Conservation (phyloP, 2,329 filamentous ascomycete genomes). For the Chaetomiaceae sp. region DNA sequence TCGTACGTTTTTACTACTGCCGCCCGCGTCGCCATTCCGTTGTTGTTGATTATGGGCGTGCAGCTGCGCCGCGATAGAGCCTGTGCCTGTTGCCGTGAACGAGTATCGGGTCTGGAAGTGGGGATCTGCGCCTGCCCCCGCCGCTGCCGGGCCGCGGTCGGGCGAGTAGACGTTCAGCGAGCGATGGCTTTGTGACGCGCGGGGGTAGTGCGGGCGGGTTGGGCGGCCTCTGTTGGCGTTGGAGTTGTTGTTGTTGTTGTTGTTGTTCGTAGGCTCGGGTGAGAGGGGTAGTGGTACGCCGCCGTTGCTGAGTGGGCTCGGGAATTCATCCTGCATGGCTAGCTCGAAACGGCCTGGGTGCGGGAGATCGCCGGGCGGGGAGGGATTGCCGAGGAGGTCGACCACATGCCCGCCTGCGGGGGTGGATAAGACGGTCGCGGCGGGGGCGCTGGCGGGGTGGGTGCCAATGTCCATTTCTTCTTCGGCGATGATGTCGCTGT, state of each 20-base stretch:
- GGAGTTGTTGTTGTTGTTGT: too few relatives aligned
- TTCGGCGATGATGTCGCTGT: constrained; percentile 38
- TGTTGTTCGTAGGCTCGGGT: too few relatives aligned
- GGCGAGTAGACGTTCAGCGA: constrained; percentile 30
- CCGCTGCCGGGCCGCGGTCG: constrained; percentile 26
- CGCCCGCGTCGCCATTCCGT: too few relatives aligned
- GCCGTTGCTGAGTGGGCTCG: constrained; percentile 24
- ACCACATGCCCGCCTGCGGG: constrained; percentile 30
- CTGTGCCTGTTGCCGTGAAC: constrained; percentile 46
- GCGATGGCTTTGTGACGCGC: constrained; percentile 21
- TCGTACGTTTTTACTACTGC: too few relatives aligned
- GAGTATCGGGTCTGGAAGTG: constrained; percentile 50
- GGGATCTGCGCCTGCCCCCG: constrained; percentile 27
- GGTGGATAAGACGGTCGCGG: constrained; percentile 13
- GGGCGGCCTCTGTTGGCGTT: constrained; percentile 7
- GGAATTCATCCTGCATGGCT: constrained; percentile 34
- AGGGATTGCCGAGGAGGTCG: constrained; percentile 67
- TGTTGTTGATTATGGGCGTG: constrained; percentile 34
- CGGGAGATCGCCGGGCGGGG: constrained; percentile 60
- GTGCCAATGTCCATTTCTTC: constrained; percentile 88
- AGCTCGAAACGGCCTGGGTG: constrained; percentile 73
- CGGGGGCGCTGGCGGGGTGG: constrained; percentile 53
- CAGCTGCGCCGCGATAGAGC: constrained; percentile 49
- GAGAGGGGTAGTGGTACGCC: not conserved
- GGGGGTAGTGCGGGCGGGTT: constrained; percentile 22